Evolutionary conservation across 2,329 filamentous ascomycete species (phyloP), one percentile per base, ranked within the genome.

Genomic region (Fusarium setosum): DNA sequence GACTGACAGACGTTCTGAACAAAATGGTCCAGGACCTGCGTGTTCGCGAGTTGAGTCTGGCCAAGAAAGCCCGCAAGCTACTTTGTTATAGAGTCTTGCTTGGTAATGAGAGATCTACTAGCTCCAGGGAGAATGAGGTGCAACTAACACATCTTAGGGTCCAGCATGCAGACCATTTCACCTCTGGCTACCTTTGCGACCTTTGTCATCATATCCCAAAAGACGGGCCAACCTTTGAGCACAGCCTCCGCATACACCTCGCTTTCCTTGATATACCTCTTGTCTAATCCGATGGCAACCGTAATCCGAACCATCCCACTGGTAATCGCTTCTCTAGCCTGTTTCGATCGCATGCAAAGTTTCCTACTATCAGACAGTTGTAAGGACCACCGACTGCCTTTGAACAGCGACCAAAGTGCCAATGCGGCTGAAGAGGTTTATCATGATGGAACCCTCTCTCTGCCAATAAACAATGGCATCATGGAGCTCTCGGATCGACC

Each of bases 191-290:
- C 51, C 8, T 61, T 63, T 42, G 60, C 60, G 9, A 63, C 60
- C 4, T 63, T 61, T 48, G 52, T 63, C 11, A 38, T 63, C 15
- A 29, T 57, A 20, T 63, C 57, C 3, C 44, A 61, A 35, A 51
- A 17, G 18, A 57, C 60, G 3, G 60, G 58, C n/a, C 41, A 45
- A 6, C 60, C 60, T 8, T 32, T 63, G 29, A 41, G 49, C 23
- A 52, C 59, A 6, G 57, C 57, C 21, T 61, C 60, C 4, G 60
- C 60, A 6, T 63, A 63, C 20, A 61, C 51, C 11, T 61, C 60
- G 4, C 58, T 63, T 5, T 63, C 60, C 1, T 44, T 63, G n/a
- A 63, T 63, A 15, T 63, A 63, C 32, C 57, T 63, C 2, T 35
- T 61, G 6, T 63, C 60, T 2, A 47, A 17, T 26, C 60, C 60